A percentile compares a stretch with the other conserved stretches of the same genome.
These are phyloP conservation scores for Zhuliangozyma blackwelliae DNA, from an alignment of 1,139 yeast genomes.

Conservation along the genomic window DNA sequence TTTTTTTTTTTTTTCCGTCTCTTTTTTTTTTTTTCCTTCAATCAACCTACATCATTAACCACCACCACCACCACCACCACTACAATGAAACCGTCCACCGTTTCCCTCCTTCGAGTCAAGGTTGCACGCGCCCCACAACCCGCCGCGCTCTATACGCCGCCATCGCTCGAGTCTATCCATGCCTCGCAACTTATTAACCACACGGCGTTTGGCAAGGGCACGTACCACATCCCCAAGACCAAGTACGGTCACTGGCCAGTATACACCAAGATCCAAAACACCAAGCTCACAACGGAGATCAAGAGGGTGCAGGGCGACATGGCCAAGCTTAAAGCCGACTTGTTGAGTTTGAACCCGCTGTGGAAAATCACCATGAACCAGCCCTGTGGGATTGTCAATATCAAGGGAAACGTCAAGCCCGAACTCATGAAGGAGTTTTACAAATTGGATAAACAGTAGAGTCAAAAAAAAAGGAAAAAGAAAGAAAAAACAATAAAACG, in stretches of 20 bases:
- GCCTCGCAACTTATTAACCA: slow-evolving; percentile 10
- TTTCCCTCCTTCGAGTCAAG: too few relatives aligned
- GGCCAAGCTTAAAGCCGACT: slow-evolving; percentile 53
- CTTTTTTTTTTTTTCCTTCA: too few relatives aligned
- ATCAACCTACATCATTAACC: too few relatives aligned
- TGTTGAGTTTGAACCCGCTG: slow-evolving; percentile 43
- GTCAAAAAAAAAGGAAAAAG: too few relatives aligned
- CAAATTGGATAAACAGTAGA: too few relatives aligned
- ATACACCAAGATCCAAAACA: slow-evolving; percentile 53
- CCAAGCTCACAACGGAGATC: slow-evolving; percentile 56
- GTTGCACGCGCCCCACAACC: slow-evolving; percentile 6
- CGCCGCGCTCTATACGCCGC: slow-evolving; percentile 22
- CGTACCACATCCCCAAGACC: slow-evolving; percentile 52
- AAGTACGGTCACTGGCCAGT: slow-evolving; percentile 66
- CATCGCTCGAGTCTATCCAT: slow-evolving; percentile 14
- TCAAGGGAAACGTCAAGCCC: slow-evolving; percentile 51
- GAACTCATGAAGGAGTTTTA: too few relatives aligned
- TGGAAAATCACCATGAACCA: slow-evolving; percentile 39
- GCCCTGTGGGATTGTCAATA: slow-evolving; percentile 38
- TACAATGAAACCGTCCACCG: too few relatives aligned
- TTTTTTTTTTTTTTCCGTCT: too few relatives aligned
- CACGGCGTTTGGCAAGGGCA: slow-evolving; percentile 39
- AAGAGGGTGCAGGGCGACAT: slow-evolving; percentile 63
- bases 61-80: too few relatives aligned
- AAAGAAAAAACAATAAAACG: too few relatives aligned